A percentile compares a stretch with the other conserved stretches of the same genome.
phyloP scores from a whole-genome alignment of 2,329 filamentous ascomycete species.

The Simplicillium aogashimaense region DNA sequence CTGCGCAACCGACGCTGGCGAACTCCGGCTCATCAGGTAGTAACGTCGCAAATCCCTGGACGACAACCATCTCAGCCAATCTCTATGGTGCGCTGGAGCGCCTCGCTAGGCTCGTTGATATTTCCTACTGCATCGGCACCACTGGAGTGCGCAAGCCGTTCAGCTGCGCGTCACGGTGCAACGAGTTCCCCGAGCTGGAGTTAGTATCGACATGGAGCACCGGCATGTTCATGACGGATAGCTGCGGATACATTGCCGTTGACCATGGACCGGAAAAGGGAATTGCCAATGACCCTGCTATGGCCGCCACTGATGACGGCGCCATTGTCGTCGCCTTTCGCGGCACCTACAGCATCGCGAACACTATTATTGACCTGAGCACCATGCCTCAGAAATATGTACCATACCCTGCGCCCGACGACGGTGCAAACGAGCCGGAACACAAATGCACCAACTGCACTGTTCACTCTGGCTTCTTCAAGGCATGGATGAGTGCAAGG shows the following conservation, averaged over 20 bases:
- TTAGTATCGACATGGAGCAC: constrained; percentile 86
- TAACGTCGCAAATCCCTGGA: not conserved
- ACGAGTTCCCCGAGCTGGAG: constrained; percentile 71
- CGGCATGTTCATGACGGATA: constrained; percentile 75
- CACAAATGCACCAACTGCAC: constrained; percentile 74
- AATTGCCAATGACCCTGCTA: constrained; percentile 5
- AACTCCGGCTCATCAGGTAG: too few relatives aligned
- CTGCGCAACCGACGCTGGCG: too few relatives aligned
- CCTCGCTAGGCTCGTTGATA: constrained; percentile 83
- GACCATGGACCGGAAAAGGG: constrained; percentile 44
- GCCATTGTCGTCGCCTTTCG: constrained; percentile 79
- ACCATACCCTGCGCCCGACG: constrained; percentile 61
- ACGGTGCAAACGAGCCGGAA: constrained; percentile 24
- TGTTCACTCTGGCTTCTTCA: constrained; percentile 83
- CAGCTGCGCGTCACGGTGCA: constrained; percentile 72
- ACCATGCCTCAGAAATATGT: constrained; percentile 85
- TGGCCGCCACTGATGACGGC: constrained; percentile 5
- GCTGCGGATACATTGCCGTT: constrained; percentile 88
- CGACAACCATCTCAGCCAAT: constrained; percentile 35
- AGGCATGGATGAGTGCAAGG: constrained; percentile 72
- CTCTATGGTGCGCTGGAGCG: constrained; percentile 81
- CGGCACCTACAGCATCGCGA: constrained; percentile 87
- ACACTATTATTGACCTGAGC: constrained; percentile 83
- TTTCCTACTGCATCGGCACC: constrained; percentile 84
- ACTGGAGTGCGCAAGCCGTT: constrained; percentile 80